These are phyloP conservation scores for Penicillium canescens DNA, from an alignment of 495 filamentous ascomycete genomes.

Conservation along the genomic window DNA sequence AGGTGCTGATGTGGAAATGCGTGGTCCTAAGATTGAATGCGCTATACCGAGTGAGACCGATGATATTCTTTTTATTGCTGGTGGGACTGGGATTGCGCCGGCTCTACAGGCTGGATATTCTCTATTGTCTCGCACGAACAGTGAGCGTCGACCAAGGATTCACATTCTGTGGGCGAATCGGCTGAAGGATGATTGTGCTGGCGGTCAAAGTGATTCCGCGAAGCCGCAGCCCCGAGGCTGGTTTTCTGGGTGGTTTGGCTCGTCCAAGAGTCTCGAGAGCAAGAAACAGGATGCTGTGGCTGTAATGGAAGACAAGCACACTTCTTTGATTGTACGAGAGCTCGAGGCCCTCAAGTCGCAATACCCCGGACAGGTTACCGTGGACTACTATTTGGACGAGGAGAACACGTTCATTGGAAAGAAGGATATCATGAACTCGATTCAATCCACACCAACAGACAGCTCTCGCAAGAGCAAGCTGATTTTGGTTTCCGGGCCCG, in stretches of 20 bases:
- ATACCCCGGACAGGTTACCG: slow-evolving; percentile 55
- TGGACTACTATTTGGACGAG: slow-evolving; percentile 79
- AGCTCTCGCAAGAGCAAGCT: slow-evolving; percentile 48
- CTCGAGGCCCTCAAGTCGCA: slow-evolving; percentile 57
- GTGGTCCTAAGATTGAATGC: slow-evolving; percentile 76
- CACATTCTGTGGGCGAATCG: slow-evolving; percentile 72
- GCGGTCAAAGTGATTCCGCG: slow-evolving; percentile 37
- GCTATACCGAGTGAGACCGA: slow-evolving; percentile 54
- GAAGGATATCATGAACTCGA: slow-evolving; percentile 42
- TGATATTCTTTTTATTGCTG: slow-evolving; percentile 80
- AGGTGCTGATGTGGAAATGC: slow-evolving; percentile 65
- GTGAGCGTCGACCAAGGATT: slow-evolving; percentile 37
- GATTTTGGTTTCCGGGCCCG: slow-evolving; percentile 81
- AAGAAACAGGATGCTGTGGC: not conserved
- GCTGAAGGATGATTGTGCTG: slow-evolving; percentile 56
- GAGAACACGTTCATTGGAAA: slow-evolving; percentile 64
- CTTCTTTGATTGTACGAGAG: slow-evolving; percentile 57
- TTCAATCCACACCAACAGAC: slow-evolving; percentile 23
- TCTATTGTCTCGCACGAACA: slow-evolving; percentile 42
- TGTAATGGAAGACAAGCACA: not conserved
- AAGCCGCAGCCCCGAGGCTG: slow-evolving; percentile 26
- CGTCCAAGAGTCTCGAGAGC: slow-evolving; percentile 1
- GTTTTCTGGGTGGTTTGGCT: slow-evolving; percentile 32
- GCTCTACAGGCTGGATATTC: slow-evolving; percentile 76
- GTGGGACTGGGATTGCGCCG: slow-evolving; percentile 91